Conservation (phyloP, 352 stramenopile species). For the Aphanomyces astaci region DNA sequence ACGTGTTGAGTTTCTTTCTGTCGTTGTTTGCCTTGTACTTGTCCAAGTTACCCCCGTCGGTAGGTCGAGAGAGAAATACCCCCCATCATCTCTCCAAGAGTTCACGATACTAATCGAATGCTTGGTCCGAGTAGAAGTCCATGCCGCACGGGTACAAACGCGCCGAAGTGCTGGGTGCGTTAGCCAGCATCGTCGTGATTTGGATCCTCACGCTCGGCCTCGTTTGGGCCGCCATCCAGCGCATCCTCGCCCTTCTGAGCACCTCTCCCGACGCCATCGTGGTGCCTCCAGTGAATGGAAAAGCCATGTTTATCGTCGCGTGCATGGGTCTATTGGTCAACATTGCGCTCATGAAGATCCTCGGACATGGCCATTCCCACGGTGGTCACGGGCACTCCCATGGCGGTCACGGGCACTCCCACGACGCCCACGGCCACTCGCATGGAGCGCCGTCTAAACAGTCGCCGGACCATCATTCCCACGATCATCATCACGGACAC, state of each 20-base stretch:
- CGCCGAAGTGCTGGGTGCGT: constrained; percentile 92
- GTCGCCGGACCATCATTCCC: no score
- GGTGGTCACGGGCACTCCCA: constrained; percentile 40
- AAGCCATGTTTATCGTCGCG: constrained; percentile 93
- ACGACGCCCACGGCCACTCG: constrained; percentile 34
- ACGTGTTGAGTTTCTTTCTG: constrained; percentile 71
- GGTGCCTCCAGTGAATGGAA: constrained; percentile 74
- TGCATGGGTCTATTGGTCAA: constrained; percentile 93
- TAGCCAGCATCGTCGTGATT: constrained; percentile 92
- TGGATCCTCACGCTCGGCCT: constrained; percentile 90
- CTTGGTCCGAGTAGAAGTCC: no score
- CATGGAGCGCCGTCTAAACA: constrained; percentile 35
- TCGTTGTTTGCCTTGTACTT: constrained; percentile 79
- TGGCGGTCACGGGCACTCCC: constrained; percentile 38
- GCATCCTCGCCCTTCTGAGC: constrained; percentile 54
- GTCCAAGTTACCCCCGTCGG: constrained; percentile 41
- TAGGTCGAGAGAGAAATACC: no score
- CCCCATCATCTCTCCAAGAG: constrained; percentile 29
- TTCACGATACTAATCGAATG: no score
- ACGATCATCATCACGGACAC: constrained; percentile 29
- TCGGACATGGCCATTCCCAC: constrained; percentile 67
- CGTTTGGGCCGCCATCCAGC: constrained; percentile 83
- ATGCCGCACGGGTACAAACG: constrained; percentile 95
- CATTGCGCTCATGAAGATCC: constrained; percentile 88
- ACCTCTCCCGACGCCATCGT: constrained; percentile 31